A percentile compares a stretch with the other conserved stretches of the same genome.
Evolutionary conservation across 495 filamentous ascomycete genomes (phyloP).

Genomic region (Talaromyces proteolyticus): DNA sequence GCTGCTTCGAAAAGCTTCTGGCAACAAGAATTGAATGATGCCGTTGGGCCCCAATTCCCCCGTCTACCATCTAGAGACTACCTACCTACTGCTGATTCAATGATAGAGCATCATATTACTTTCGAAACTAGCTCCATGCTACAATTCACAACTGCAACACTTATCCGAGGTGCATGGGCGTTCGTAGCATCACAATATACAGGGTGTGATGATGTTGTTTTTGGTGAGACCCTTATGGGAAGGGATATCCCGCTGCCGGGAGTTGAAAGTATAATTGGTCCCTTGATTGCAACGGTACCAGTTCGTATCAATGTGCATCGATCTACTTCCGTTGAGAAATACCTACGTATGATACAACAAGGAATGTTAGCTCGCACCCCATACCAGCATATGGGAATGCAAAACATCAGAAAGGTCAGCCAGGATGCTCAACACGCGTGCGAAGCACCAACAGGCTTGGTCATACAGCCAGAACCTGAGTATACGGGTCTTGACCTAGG

Average conservation of each 20-base stretch:
- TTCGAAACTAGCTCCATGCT: constrained; percentile 27
- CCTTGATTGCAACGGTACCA: constrained; percentile 62
- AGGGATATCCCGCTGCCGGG: constrained; percentile 40
- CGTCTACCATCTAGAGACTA: constrained; percentile 48
- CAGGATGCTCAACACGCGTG: constrained; percentile 58
- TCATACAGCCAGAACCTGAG: constrained; percentile 42
- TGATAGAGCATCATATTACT: constrained; percentile 44
- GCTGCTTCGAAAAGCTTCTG: constrained; percentile 34
- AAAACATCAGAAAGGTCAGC: constrained; percentile 59
- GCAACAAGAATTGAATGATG: constrained; percentile 40
- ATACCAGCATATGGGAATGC: constrained; percentile 64
- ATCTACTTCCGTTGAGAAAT: constrained; percentile 20
- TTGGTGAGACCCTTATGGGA: constrained; percentile 53
- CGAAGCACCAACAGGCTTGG: constrained; percentile 55
- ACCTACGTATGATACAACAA: constrained; percentile 44
- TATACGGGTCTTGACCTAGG: constrained; percentile 40
- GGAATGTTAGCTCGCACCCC: constrained; percentile 45
- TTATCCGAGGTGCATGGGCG: constrained; percentile 60
- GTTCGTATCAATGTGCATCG: constrained; percentile 40
- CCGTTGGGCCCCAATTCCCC: constrained; percentile 52
- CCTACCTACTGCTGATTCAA: constrained; percentile 44
- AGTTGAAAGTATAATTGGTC: constrained; percentile 42
- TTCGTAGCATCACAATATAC: constrained; percentile 49
- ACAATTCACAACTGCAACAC: constrained; percentile 47
- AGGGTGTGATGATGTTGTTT: constrained; percentile 46